These are phyloP conservation scores for Scheffersomyces titani DNA, from an alignment of 1,139 yeast genomes.

Conservation along the genomic window DNA sequence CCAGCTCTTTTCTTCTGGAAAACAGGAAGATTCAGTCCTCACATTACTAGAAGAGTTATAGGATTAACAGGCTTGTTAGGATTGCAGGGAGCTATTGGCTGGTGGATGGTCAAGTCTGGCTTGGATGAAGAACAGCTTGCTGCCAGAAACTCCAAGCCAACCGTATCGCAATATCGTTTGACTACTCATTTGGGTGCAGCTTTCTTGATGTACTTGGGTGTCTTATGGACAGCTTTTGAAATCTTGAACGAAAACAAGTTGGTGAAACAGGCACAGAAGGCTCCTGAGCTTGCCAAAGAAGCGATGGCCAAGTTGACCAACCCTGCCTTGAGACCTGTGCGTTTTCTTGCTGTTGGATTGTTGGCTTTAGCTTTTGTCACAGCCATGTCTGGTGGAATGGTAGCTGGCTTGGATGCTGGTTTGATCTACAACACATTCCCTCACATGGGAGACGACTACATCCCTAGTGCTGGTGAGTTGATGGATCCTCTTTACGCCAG, in stretches of 20 bases:
- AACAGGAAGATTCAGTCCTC: slow-evolving; percentile 64
- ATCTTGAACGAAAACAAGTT: slow-evolving; percentile 76
- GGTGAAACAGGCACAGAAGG: slow-evolving; percentile 38
- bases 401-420: slow-evolving; percentile 98
- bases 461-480: slow-evolving; percentile 74
- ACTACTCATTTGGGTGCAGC: slow-evolving; percentile 97
- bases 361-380: slow-evolving; percentile 76
- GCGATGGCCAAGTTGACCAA: slow-evolving; percentile 52
- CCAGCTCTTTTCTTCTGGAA: slow-evolving; percentile 86
- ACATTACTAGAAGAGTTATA: slow-evolving; percentile 66
- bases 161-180: slow-evolving; percentile 92
- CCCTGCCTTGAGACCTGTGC: slow-evolving; percentile 59
- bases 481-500: slow-evolving; percentile 76
- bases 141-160: slow-evolving; percentile 85
- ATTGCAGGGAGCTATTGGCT: slow-evolving; percentile 92
- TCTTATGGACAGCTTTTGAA: slow-evolving; percentile 87
- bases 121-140: slow-evolving; percentile 77
- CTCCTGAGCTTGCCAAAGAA: slow-evolving; percentile 56
- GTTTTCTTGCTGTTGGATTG: slow-evolving; percentile 55
- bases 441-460: slow-evolving; percentile 82
- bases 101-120: slow-evolving; percentile 99
- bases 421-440: slow-evolving; percentile 95
- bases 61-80: slow-evolving; percentile 80
- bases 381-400: slow-evolving; percentile 97
- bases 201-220: slow-evolving; percentile 81